phyloP scores from a whole-genome alignment of 2,329 filamentous ascomycete genomes.

The Aspergillus tamarii region DNA sequence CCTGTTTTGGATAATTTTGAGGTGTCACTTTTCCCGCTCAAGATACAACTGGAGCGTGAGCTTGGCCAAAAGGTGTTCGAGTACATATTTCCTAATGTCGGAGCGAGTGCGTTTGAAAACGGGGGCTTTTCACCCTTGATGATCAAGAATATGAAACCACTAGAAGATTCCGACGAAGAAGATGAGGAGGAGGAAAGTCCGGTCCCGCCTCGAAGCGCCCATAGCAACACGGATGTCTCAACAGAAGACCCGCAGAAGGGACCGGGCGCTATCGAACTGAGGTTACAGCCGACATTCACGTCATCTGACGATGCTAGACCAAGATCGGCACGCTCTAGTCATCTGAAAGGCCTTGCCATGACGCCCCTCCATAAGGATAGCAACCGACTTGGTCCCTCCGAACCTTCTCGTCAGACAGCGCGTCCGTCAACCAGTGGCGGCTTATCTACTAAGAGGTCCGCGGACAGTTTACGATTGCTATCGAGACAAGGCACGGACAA shows the following conservation, averaged over 20 bases:
- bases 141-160: conserved; percentile 56
- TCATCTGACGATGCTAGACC: conserved; percentile 46
- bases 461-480: conserved; percentile 45
- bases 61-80: conserved; percentile 92
- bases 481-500: conserved; percentile 41
- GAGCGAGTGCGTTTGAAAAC: conserved; percentile 55
- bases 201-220: conserved; percentile 38
- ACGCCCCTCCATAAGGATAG: conserved; percentile 37
- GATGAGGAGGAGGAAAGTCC: conserved; percentile 24
- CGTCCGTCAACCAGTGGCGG: conserved; percentile 34
- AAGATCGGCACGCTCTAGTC: conserved; percentile 31
- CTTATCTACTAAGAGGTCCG: conserved; percentile 45
- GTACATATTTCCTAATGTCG: conserved; percentile 91
- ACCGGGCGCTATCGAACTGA: conserved; percentile 76
- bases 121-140: conserved; percentile 56
- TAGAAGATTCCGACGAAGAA: conserved; percentile 53
- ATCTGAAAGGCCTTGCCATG: conserved; percentile 39
- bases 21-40: conserved; percentile 88
- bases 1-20: conserved; percentile 97
- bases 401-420: conserved; percentile 18
- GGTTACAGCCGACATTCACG: conserved; percentile 79
- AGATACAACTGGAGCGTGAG: conserved; percentile 89
- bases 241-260: conserved; percentile 58
- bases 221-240: conserved; percentile 43
- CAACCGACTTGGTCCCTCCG: conserved; percentile 25